Base-by-base conservation (phyloP, 140 eudicot genomes). In the Erigeron philadelphicus region DNA sequence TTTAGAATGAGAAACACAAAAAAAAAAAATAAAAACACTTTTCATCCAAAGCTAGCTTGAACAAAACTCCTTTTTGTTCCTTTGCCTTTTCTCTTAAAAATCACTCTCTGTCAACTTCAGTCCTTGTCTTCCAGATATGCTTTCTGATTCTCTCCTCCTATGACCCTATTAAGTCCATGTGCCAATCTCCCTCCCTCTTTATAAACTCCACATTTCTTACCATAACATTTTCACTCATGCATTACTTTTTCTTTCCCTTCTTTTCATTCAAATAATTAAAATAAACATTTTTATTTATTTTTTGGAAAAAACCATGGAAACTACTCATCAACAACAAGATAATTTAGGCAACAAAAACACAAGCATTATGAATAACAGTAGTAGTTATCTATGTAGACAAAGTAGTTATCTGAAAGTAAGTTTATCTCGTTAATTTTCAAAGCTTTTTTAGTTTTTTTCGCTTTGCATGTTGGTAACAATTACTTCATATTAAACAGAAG, bases 81-180 rank as follows among this genome's bases (percentile, higher is more conserved):
- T 86, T 84, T 76, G 44, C 81, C 82, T 83, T 74, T 72, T 76
- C 70, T 69, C 18, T 81, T 31, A 31, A 31, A 3, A 61, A 76
- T 76, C 25, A 21, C 25, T 64, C 70, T 84, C 87, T 88, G 95
- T 90, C 97, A 78, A 79, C 83, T 88, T 88, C 97, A 84, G 90
- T 90, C 97, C 91, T 79, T 87, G 92, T 90, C 97, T 83, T 78
- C 77, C 95, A 88, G 97, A 90, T 90, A 66, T 75, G 82, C 80
- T 60, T 61, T 76, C 16, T 76, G 80, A 76, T 73, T 43, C 75
- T 67, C 25, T 48, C 54, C 10, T 42, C 44, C 66, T 42, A 21
- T 84, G 85, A 44, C 80, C 80, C 38, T 31, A 31, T 31, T 4
- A 31, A 4, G 3, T 31, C 38, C 81, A 80, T 80, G 80, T 81